Evolutionary conservation across 352 stramenopile species (phyloP), one percentile per base, ranked within the genome.

Genomic region (Phytophthora ohioensis): DNA sequence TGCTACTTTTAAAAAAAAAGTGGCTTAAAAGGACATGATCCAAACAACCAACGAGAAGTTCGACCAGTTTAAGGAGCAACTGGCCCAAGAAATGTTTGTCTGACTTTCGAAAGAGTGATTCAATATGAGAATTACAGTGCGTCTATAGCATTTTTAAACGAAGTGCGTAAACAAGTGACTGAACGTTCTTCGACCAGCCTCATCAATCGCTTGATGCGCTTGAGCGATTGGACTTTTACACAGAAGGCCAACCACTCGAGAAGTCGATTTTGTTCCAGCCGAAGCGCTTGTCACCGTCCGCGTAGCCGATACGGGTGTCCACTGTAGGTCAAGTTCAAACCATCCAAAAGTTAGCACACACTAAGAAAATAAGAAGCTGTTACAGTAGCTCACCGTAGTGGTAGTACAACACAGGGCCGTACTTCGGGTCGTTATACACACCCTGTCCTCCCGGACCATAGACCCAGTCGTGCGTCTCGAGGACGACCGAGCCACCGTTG

Each of bases 231-330:
- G 21, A 11, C 8, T 1, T 48, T 68, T 79, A 79, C 43, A 79
- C 76, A 0, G 68, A 74, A 9, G 79, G 79, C 79, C 79, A 87
- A 17, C 75, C 79, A 31, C 71, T 79, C 11, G 72, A 80, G 45
- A 87, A 87, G 55, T 76, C 75, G 42, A 87, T 58, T 56, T 76
- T 71, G 73, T 87, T 85, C 80, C 80, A 87, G 45, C 77, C 80
- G 47, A 87, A 85, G 13, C 61, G 64, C 63, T 87, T 87, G 67
- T 82, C 55, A 15, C 80, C 80, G 43, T 87, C 80, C 5, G 66
- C 71, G 32, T 85, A 87, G 2, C 80, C 80, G 7, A 80, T 65
- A 9, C 64, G 68, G 8, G 77, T 87, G 53, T 87, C 77, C 47
- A 87, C 80, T 86, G 39, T 32, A 57, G 5, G n/a, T 35, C 13